Base-by-base conservation (phyloP, 2,329 filamentous ascomycete species). In the Madurella mycetomatis region DNA sequence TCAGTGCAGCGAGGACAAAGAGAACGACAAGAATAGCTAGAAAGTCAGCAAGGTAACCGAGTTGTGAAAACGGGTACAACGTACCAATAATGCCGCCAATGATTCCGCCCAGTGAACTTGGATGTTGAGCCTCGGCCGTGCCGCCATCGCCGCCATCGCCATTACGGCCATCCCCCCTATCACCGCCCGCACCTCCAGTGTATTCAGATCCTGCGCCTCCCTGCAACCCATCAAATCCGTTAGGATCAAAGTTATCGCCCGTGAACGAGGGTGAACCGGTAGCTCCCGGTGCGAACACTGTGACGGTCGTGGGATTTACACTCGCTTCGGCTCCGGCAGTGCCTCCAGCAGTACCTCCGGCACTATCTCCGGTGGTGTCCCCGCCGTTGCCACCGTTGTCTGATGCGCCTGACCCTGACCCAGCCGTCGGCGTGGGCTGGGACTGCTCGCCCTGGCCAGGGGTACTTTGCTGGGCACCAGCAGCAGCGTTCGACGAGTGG, bases 81-180 rank as follows among this genome's bases (percentile, higher is more conserved):
- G 9, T 58, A 64, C 61, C 51, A 41, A 61, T 34, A n/a, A 61
- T 18, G 9, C 52, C 58, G 7, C 59, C 61, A 1, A 58, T 42
- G 13, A 63, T 57, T 0, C 59, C 60, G 1, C 55, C 53, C 2
- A 60, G 5, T 1, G 60, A 51, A 37, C 48, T 59, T 3, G 59
- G 19, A 0, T 49, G 42, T n/a, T 51, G 18, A 31, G 16, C 39
- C 1, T 44, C 51, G 31, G 44, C 12, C 3, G 51, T 31, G 42
- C 16, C 18, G 43, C 25, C 40, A 44, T 25, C 13, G 32, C 44
- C 41, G 2, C n/a, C 37, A 43, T 17, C 41, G 13, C 39, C 43
- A 16, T 42, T 47, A 25, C 25, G 25, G 5, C 34, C 49, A 31
- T 16, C 19, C 1, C 34, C 40, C 4, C 25, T 41, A 32, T 31